Evolutionary conservation across 129 eudicot species (phyloP).

Genomic region (Tanacetum coccineum): DNA sequence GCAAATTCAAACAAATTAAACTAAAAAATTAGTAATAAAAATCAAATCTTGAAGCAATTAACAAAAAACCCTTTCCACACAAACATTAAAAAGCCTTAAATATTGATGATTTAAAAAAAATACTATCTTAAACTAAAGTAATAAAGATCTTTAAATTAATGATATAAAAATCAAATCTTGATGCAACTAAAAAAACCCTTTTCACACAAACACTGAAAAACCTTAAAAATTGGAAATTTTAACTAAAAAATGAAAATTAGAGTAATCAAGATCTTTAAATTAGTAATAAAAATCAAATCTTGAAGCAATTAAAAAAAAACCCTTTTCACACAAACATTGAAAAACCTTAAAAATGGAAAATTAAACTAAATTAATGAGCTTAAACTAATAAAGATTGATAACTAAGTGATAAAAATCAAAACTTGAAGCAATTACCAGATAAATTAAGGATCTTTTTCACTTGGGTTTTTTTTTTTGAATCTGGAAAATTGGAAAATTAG

Average conservation of each 20-base stretch:
- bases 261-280: no score
- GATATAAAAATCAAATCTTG: not conserved
- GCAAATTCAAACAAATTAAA: no score
- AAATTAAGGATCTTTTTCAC: slow-evolving; percentile 8
- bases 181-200: not conserved
- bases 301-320: not conserved
- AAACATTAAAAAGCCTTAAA: no score
- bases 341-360: not conserved
- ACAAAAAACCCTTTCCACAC: not conserved
- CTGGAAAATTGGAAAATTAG: not conserved
- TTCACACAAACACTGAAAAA: no score
- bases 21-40: no score
- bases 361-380: no score
- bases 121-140: no score
- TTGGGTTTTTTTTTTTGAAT: not conserved
- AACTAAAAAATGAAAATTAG: no score
- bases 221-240: no score
- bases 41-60: not conserved
- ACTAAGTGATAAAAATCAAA: not conserved
- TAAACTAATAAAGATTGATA: not conserved
- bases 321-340: not conserved
- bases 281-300: not conserved
- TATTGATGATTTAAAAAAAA: not conserved
- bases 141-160: no score
- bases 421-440: slow-evolving; percentile 9